Evolutionary conservation across 169 alveolate genomes (phyloP).

Genomic region (Plasmodium vivax): DNA sequence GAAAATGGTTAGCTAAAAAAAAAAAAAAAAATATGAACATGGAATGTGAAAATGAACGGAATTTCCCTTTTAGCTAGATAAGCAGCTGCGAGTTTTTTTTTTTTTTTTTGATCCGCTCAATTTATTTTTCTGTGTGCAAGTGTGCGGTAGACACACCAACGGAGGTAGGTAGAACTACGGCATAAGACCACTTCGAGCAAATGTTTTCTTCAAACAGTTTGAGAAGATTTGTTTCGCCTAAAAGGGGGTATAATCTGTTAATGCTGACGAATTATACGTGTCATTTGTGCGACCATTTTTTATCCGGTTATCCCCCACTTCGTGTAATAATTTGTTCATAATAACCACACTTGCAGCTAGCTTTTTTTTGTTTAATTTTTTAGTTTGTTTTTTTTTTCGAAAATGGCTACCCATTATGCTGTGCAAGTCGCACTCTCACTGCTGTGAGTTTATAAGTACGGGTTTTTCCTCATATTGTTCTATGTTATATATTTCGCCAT

Average conservation of each 20-base stretch:
- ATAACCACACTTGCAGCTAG: background rate
- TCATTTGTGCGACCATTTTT: background rate
- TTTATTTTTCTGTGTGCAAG: background rate
- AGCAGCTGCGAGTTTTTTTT: background rate
- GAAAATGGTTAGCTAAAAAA: background rate
- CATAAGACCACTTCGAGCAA: background rate
- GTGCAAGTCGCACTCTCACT: background rate
- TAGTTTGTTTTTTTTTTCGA: background rate
- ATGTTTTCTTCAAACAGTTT: background rate
- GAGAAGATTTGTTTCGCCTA: background rate
- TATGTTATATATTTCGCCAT: background rate
- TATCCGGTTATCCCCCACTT: background rate
- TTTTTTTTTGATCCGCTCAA: background rate
- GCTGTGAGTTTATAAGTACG: background rate
- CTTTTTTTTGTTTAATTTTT: background rate
- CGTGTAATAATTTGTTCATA: background rate
- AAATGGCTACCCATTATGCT: background rate
- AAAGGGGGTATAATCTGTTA: background rate
- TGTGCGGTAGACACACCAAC: background rate
- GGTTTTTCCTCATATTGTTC: background rate
- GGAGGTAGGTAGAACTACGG: background rate
- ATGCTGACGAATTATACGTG: background rate
- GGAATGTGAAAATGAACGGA: background rate
- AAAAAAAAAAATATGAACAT: constrained; percentile 1
- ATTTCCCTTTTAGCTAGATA: background rate